These are phyloP conservation scores for Russula virescens DNA, from an alignment of 768 basidiomycete species.

Conservation along the genomic window DNA sequence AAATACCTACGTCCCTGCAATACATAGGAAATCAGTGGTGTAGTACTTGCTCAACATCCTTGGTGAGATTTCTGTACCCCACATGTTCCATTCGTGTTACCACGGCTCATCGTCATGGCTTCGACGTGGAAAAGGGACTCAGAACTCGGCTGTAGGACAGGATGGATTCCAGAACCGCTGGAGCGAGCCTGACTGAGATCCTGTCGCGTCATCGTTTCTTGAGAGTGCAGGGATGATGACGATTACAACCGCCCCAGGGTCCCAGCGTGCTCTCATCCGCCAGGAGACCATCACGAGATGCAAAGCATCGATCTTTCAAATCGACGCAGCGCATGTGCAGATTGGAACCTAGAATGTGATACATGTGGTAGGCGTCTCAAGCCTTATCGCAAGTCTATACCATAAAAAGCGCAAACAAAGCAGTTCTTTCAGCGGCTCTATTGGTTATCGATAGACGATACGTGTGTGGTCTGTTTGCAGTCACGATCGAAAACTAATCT, in stretches of 20 bases:
- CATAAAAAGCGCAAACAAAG: conserved; percentile 3
- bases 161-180: not conserved
- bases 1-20: not conserved
- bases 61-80: too few relatives aligned
- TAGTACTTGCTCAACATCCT: too few relatives aligned
- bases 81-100: too few relatives aligned
- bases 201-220: not conserved
- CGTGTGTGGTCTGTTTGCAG: too few relatives aligned
- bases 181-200: not conserved
- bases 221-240: too few relatives aligned
- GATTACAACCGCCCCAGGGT: too few relatives aligned
- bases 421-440: not conserved
- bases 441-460: not conserved
- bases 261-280: not conserved
- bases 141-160: too few relatives aligned
- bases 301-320: not conserved
- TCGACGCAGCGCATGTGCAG: not conserved
- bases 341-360: not conserved
- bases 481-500: too few relatives aligned
- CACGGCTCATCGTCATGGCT: too few relatives aligned
- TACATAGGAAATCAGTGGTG: not conserved
- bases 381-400: not conserved
- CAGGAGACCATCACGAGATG: not conserved
- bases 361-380: too few relatives aligned
- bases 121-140: not conserved